Evolutionary conservation across 2,329 filamentous ascomycete species (phyloP), one percentile per base, ranked within the genome.

Genomic region (Epichloe gansuensis): DNA sequence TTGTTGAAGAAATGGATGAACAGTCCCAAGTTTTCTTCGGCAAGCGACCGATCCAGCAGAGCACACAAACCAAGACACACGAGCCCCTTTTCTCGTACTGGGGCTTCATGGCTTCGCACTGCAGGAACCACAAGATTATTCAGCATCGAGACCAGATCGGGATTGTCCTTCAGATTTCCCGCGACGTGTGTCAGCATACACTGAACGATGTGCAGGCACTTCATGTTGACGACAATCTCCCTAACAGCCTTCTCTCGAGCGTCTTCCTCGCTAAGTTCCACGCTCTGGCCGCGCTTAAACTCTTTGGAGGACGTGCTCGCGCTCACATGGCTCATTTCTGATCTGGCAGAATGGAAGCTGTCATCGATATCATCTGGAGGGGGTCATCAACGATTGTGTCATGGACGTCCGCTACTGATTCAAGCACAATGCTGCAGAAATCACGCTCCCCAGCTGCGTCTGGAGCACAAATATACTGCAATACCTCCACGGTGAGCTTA

Each of bases 1-100:
- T 95, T 95, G 68, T 75, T 86, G 71, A 94, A 96, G 73, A 95
- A 96, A 66, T 95, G 91, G 67, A 96, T 87, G 69, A 98, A 98
- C 3, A 98, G 78, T 0, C 82, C 85, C 57, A 97, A 74, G 65
- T 98, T 97, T 66, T 95, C 90, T 64, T 91, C 85, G 0, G 93
- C 93, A 23, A 97, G 81, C 8, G 89, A 88, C 70, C 89, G 88
- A 65, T 95, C 91, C 7, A 98, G 81, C 34, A 98, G 77, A 59
- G 91, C 91, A 67, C 90, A 96, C 9, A 98, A 76, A 4, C 93
- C 93, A 9, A 98, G 73, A 62, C 91, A 97, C 21, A 94, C 76
- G 12, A 98, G 75, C 17, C 93, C 93, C 53, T 89, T 81, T 69
- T 98, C 93, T 56, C 93, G 82, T 45, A 98, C 90, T 1, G 91